These are phyloP conservation scores for Smittium mucronatum DNA, from an alignment of 371 early-diverging fungal genomes.

Conservation along the genomic window DNA sequence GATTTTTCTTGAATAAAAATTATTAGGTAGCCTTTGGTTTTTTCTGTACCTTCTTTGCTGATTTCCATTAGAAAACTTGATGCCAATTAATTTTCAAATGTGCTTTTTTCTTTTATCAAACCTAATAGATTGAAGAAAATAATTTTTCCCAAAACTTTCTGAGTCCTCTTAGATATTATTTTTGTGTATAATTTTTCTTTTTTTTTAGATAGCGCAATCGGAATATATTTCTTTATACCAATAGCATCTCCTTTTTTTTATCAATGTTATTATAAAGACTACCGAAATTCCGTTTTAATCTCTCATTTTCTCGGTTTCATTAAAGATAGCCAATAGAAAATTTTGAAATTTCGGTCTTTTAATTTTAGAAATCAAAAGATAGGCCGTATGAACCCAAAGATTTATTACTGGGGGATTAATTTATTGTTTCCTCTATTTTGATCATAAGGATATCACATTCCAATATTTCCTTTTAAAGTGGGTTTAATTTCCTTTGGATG, in stretches of 20 bases:
- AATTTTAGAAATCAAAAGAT: neutral
- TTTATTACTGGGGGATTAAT: neutral
- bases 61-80: neutral
- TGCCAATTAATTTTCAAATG: neutral
- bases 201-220: neutral
- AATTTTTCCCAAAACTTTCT: neutral
- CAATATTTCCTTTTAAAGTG: neutral
- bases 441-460: no score
- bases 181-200: neutral
- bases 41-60: neutral
- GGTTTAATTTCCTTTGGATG: neutral
- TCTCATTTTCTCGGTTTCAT: neutral
- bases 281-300: neutral
- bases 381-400: neutral
- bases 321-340: neutral
- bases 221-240: neutral
- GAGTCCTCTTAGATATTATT: neutral
- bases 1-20: neutral
- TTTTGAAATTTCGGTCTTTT: neutral
- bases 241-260: neutral
- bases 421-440: no score
- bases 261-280: neutral
- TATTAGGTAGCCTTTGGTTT: neutral
- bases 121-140: neutral
- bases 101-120: neutral